Conservation (phyloP, 2,329 filamentous ascomycete genomes). For the Pseudogymnoascus sp. region DNA sequence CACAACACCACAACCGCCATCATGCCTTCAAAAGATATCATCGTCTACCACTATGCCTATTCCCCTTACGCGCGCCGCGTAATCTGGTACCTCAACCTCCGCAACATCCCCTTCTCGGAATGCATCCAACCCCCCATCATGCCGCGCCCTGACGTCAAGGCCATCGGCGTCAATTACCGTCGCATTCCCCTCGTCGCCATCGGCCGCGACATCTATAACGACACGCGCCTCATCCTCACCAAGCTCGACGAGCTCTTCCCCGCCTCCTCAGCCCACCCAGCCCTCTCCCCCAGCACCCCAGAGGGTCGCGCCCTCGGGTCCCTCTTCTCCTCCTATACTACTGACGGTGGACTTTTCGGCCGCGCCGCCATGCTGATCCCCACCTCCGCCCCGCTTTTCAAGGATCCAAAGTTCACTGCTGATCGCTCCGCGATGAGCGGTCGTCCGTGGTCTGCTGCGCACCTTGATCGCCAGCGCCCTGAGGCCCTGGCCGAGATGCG, state of each 20-base stretch:
- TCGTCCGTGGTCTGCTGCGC: constrained; percentile 33
- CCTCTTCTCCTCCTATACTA: constrained; percentile 49
- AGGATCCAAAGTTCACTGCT: constrained; percentile 50
- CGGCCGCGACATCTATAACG: constrained; percentile 60
- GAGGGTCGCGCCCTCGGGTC: constrained; percentile 43
- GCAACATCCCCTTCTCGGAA: constrained; percentile 24
- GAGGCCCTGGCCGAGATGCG: constrained; percentile 51
- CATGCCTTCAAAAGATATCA: constrained; percentile 38
- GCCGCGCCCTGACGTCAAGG: constrained; percentile 57
- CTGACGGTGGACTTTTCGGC: constrained; percentile 51
- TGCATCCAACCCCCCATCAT: constrained; percentile 54
- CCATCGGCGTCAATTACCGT: constrained; percentile 57
- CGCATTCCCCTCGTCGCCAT: constrained; percentile 63
- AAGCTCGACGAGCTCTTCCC: constrained; percentile 55
- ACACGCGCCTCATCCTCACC: constrained; percentile 60
- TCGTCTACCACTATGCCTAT: constrained; percentile 59
- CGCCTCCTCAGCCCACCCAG: constrained; percentile 29
- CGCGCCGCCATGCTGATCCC: constrained; percentile 51
- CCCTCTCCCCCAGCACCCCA: constrained; percentile 29
- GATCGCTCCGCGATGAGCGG: constrained; percentile 47
- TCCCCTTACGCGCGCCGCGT: constrained; percentile 60
- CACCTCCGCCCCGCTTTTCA: constrained; percentile 43
- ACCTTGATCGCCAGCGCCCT: constrained; percentile 37
- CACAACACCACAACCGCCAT: neutral
- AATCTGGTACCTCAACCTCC: constrained; percentile 60